Percentiles rank a stretch among this genome's conserved stretches.
These are phyloP conservation scores for Fusarium pseudoanthophilum DNA, from an alignment of 2,329 filamentous ascomycete genomes.

Conservation along the genomic window DNA sequence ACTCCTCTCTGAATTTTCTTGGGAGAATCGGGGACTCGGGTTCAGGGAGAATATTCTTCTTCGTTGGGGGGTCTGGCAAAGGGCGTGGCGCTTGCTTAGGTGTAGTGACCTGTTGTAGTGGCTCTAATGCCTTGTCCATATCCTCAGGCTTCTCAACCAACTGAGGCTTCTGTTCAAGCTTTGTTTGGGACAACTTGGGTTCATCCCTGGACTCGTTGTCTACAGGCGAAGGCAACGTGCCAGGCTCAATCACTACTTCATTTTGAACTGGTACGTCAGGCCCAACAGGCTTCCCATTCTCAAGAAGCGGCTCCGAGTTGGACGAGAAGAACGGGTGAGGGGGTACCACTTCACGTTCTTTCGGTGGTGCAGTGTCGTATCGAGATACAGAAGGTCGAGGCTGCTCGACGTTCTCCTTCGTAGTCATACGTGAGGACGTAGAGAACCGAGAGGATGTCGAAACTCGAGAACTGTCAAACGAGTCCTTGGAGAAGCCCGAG, in stretches of 20 bases:
- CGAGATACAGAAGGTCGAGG: slow-evolving; percentile 13
- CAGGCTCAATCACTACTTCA: background rate
- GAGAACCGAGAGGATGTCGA: slow-evolving; percentile 34
- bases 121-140: background rate
- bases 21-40: background rate
- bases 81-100: background rate
- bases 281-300: background rate
- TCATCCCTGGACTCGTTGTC: background rate
- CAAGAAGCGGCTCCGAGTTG: slow-evolving; percentile 2
- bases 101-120: background rate
- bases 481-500: slow-evolving; percentile 10
- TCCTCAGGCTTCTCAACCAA: background rate
- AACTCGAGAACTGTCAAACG: slow-evolving; percentile 12
- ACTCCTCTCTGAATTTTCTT: background rate
- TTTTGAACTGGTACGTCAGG: background rate
- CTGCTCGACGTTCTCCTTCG: slow-evolving; percentile 23
- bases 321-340: slow-evolving; percentile 14
- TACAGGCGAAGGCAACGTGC: background rate
- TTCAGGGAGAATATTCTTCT: background rate
- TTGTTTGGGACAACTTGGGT: background rate
- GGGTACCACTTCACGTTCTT: background rate
- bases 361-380: slow-evolving; percentile 19
- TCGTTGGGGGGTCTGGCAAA: background rate
- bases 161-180: no score
- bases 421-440: slow-evolving; percentile 28